Evolutionary conservation across 1,284 basidiomycete genomes (phyloP), one percentile per base, ranked within the genome.

Genomic region (Paramarasmius palmivorus): DNA sequence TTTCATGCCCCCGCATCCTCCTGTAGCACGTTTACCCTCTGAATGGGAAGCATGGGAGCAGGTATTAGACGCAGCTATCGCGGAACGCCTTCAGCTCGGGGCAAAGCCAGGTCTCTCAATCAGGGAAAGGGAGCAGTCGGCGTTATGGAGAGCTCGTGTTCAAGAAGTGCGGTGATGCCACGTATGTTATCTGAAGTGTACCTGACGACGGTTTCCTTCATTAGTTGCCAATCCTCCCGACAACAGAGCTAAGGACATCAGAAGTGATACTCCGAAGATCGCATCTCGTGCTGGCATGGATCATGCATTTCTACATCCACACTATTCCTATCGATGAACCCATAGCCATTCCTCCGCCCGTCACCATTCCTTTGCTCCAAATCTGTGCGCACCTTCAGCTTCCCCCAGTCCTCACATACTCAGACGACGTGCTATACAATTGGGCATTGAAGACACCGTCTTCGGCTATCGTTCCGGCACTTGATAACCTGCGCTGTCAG

Each of bases 401-500:
- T 1, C 95, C 96, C 0, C 95, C 95, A 0, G 79, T 98, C 39
- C 78, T 96, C 44, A 98, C 95, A 1, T 98, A 97, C 65, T 91
- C 95, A 10, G 95, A 96, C 67, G 90, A 89, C 26, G 95, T 98
- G 2, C 78, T 98, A 6, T 98, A 95, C 76, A 97, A 98, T 66
- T 97, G 93, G 92, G 68, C 73, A 7, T 74, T 82, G 53, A 72
- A 68, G 47, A 67, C 63, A 15, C 55, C 58, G 6, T 59, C 66
- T 35, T 22, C 55, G 14, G 49, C 54, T 38, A 50, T 58, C 17
- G 54, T 60, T 0, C 68, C 74, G n/a, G 52, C 82, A 56, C 68
- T 79, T 35, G 63, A 86, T 63, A 87, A 88, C 61, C 70, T 92
- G 37, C 74, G 75, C 36, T 84, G 83, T 59, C 73, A 79, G 49